Evolutionary conservation across 106 monocot genomes (phyloP).

Genomic region (Apostasia ramifera): DNA sequence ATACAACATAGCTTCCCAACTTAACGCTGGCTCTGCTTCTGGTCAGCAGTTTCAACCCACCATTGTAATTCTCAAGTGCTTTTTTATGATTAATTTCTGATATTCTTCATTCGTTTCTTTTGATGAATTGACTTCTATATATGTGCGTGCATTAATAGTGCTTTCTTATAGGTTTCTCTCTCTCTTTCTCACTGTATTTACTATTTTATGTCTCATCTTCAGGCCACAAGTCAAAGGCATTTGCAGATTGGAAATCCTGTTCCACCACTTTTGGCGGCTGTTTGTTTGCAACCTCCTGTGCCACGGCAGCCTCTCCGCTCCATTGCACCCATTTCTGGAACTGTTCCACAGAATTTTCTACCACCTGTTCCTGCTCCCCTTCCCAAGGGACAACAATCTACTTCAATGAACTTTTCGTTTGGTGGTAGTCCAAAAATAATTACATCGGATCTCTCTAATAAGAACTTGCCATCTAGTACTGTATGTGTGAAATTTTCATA

Average conservation of each 20-base stretch:
- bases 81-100: slow-evolving; percentile 1
- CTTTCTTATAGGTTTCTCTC: neutral
- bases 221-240: slow-evolving; percentile 38
- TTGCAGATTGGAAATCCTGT: slow-evolving; percentile 23
- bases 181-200: neutral
- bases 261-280: slow-evolving; percentile 20
- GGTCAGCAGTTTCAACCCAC: slow-evolving; percentile 91
- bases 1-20: slow-evolving; percentile 59
- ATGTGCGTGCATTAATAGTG: neutral
- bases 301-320: slow-evolving; percentile 33
- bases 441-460: slow-evolving; percentile 13
- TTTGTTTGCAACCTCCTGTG: slow-evolving; percentile 63
- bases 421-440: slow-evolving; percentile 17
- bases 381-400: slow-evolving; percentile 30
- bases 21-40: slow-evolving; percentile 41
- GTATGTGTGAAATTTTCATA: slow-evolving; percentile 14
- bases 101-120: neutral
- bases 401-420: slow-evolving; percentile 37
- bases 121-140: neutral
- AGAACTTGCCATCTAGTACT: slow-evolving; percentile 10
- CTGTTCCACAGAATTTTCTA: slow-evolving; percentile 22
- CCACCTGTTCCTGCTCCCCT: slow-evolving; percentile 23
- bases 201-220: slow-evolving; percentile 2
- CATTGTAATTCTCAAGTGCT: slow-evolving; percentile 61
- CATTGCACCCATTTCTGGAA: slow-evolving; percentile 25